These are phyloP conservation scores for Phytophthora aleatoria DNA, from an alignment of 352 stramenopile species.

Conservation along the genomic window DNA sequence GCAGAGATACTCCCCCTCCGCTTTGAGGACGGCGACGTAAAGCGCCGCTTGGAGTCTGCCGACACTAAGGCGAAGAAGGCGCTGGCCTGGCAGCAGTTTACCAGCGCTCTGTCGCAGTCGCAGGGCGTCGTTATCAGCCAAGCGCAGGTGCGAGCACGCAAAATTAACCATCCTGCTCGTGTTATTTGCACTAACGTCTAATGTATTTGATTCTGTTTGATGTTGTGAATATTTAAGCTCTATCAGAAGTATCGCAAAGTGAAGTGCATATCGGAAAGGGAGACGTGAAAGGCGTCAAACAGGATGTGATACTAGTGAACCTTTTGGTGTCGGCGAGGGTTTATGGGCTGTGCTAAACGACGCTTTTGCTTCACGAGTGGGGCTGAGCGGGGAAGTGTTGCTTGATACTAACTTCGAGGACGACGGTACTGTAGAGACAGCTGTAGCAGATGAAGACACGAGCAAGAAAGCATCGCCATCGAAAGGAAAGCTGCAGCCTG, in stretches of 20 bases:
- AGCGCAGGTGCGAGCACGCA: background rate
- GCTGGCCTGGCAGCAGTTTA: slow-evolving; percentile 6
- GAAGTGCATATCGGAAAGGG: slow-evolving; percentile 6
- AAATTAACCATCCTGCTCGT: background rate
- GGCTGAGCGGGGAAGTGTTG: slow-evolving; percentile 5
- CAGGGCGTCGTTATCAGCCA: slow-evolving; percentile 6
- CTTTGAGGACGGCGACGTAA: background rate
- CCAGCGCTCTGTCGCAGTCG: slow-evolving; percentile 7
- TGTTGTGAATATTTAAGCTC: background rate
- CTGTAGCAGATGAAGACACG: background rate
- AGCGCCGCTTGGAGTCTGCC: slow-evolving; percentile 5
- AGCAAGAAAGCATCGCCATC: background rate
- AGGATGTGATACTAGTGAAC: background rate
- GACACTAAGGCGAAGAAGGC: slow-evolving; percentile 14
- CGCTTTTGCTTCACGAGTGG: slow-evolving; percentile 3
- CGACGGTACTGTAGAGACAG: background rate
- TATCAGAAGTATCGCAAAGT: slow-evolving; percentile 15
- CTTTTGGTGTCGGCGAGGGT: slow-evolving; percentile 2
- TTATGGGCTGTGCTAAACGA: slow-evolving; percentile 10
- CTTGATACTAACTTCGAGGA: background rate
- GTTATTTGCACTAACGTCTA: background rate
- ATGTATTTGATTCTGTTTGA: background rate
- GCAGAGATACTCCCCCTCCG: slow-evolving; percentile 1
- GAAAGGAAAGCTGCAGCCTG: background rate
- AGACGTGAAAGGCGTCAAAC: background rate